Base-by-base conservation (phyloP, 208 protist genomes). In the Tritrichomonas foetus region DNA sequence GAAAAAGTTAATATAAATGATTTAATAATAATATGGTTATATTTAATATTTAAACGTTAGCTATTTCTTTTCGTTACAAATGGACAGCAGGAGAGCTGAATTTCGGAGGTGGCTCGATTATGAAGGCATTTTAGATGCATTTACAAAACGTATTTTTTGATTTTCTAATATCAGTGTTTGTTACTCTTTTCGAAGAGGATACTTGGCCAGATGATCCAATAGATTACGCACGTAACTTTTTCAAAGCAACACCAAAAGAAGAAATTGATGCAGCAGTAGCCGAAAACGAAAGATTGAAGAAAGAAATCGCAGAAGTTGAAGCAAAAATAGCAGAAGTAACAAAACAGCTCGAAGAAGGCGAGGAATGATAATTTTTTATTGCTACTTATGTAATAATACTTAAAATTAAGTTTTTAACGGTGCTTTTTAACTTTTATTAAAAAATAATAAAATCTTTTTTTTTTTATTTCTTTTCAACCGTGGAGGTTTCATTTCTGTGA, bases 191-290 rank as follows among this genome's bases (percentile, higher is more conserved):
- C 20, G 69, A 78, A 78, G 69, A 78, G 44, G 69, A 78, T 39
- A 44, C 16, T 39, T 78, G 69, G 69, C 69, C 69, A 27, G 69
- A 78, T 78, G 69, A 78, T 78, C 69, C 69, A 47, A 78, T 78
- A 47, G 69, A 78, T 39, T 78, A 78, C 20, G 69, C 69, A 47
- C 36, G 33, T 47, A 78, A 78, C 20, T 78, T 78, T 47, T 78
- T 78, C 20, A 78, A 78, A 78, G 69, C 69, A 47, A 78, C 69
- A 27, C 69, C 69, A 78, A 14, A 78, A 78, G 33, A 33, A 39
- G 69, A 78, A 78, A 78, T 78, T 9, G 69, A 78, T 47, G 69
- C 69, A 16, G 69, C 69, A 78, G 69, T 78, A 20, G 69, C 69
- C 8, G 69, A 78, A 78, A 78, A 78, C 44, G 69, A 14, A 47